Percentiles rank a stretch among this genome's conserved stretches.
phyloP scores from a whole-genome alignment of 2,329 filamentous ascomycete species.

The Diaporthe nobilis region DNA sequence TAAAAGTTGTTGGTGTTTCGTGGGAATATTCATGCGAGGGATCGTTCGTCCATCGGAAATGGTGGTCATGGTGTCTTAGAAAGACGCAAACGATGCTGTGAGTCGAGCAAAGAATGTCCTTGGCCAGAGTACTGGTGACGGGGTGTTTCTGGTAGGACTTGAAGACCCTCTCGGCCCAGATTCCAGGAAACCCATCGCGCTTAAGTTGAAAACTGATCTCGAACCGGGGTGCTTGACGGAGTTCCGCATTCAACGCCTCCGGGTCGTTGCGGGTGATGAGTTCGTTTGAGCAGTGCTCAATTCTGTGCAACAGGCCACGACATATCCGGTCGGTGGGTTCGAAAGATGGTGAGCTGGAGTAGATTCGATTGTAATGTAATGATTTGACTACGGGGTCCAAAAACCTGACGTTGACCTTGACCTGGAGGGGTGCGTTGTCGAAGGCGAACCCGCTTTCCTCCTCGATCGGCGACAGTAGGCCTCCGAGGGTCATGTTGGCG shows the following conservation, averaged over 20 bases:
- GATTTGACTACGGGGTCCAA: conserved; percentile 58
- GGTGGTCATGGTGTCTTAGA: conserved; percentile 63
- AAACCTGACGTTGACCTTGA: conserved; percentile 62
- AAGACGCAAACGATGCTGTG: conserved; percentile 67
- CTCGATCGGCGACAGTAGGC: conserved; percentile 35
- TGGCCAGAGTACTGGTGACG: conserved; percentile 59
- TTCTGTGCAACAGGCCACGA: conserved; percentile 62
- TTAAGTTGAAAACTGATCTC: conserved; percentile 63
- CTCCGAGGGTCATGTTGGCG: conserved; percentile 16
- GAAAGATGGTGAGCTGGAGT: conserved; percentile 61
- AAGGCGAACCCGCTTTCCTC: conserved; percentile 25
- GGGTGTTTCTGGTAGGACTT: conserved; percentile 65
- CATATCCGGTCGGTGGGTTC: conserved; percentile 62
- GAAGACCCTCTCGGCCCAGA: conserved; percentile 61
- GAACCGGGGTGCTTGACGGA: conserved; percentile 53
- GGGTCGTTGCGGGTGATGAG: conserved; percentile 68
- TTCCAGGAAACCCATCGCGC: conserved; percentile 53
- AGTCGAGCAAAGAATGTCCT: conserved; percentile 62
- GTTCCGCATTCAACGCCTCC: conserved; percentile 56
- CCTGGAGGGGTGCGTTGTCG: conserved; percentile 42
- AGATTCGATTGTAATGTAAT: conserved; percentile 59
- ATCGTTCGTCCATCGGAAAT: conserved; percentile 62
- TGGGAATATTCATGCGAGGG: conserved; percentile 57
- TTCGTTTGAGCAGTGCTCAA: conserved; percentile 67
- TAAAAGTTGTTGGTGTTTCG: conserved; percentile 55